phyloP scores from a whole-genome alignment of 176 grass and related monocot genomes.

The Hyparrhenia diplandra region DNA sequence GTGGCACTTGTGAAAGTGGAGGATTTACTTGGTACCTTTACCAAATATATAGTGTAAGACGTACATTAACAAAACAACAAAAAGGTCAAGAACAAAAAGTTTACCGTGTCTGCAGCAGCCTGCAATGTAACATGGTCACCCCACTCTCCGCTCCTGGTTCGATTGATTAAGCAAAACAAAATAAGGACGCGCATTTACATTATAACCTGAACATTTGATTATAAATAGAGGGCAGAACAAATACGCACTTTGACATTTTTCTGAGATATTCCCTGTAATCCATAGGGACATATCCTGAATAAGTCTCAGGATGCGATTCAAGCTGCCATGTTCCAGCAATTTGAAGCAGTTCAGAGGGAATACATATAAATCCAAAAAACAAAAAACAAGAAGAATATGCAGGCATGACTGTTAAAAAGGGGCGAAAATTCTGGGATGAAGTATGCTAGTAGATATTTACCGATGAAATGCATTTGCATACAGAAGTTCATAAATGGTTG shows the following conservation, averaged over 20 bases:
- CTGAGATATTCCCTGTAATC: conserved; percentile 84
- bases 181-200: background rate
- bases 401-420: no score
- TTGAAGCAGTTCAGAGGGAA: conserved; percentile 5
- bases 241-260: conserved; percentile 73
- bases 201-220: background rate
- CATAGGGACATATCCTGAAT: conserved; percentile 88
- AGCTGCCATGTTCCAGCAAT: conserved; percentile 47
- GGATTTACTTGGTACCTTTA: background rate
- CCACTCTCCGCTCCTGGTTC: conserved; percentile 82
- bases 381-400: background rate
- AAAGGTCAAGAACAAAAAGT: conserved; percentile 8
- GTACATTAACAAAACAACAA: background rate
- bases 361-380: background rate
- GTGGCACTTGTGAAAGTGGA: background rate
- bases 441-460: no score
- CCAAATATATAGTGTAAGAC: background rate
- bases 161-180: background rate
- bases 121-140: conserved; percentile 96
- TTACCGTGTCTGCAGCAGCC: conserved; percentile 92
- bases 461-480: no score
- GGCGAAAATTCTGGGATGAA: no score
- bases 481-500: no score
- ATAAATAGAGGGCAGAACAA: background rate
- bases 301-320: conserved; percentile 59